phyloP scores from a whole-genome alignment of 2,329 filamentous ascomycete genomes.

The Microsporum ferrugineum region DNA sequence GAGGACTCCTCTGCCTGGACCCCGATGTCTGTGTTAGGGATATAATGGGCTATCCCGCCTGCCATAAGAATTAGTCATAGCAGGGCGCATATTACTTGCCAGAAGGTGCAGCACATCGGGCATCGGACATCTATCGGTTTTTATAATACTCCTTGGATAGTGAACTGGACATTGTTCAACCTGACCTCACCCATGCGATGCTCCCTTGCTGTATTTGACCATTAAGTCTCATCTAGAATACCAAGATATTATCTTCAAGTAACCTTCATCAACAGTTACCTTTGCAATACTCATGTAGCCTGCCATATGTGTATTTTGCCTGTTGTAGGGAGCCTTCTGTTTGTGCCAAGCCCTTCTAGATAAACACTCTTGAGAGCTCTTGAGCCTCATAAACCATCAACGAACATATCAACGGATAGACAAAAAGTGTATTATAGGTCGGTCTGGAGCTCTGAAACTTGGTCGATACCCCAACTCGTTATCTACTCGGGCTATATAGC shows the following conservation, averaged over 20 bases:
- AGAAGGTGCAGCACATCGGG: background rate
- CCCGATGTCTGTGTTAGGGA: constrained; percentile 7
- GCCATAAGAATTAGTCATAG: constrained; percentile 3
- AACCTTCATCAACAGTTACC: background rate
- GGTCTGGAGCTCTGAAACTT: background rate
- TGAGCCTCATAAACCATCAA: background rate
- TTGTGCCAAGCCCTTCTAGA: background rate
- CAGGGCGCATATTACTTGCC: background rate
- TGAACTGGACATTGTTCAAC: background rate
- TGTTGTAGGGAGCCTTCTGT: background rate
- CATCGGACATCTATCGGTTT: background rate
- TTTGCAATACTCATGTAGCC: background rate
- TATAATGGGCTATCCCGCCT: background rate
- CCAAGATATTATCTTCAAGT: background rate
- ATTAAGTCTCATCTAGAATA: background rate
- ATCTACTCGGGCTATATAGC: background rate
- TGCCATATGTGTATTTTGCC: too few species aligned
- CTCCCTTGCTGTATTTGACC: background rate
- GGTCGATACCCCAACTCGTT: background rate
- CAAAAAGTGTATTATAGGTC: background rate
- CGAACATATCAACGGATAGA: background rate
- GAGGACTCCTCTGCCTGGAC: constrained; percentile 8
- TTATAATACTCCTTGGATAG: background rate
- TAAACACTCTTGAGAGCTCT: background rate
- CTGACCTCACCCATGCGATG: background rate